Percentiles rank a stretch among this genome's conserved stretches.
phyloP scores from a whole-genome alignment of 129 eudicot species.

The Pulicaria dysenterica region DNA sequence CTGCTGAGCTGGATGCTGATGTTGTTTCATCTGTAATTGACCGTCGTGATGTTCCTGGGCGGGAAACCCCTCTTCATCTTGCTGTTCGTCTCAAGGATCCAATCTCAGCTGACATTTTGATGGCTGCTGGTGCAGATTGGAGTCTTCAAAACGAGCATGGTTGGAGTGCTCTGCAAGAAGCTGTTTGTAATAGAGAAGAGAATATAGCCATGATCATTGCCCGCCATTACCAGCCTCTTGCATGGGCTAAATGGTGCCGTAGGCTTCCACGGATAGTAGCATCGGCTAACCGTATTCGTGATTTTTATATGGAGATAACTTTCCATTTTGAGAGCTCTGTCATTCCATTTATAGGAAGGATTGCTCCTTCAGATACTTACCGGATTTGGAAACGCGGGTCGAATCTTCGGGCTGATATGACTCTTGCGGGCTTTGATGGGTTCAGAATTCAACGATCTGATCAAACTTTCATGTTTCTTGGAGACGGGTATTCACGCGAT shows the following conservation, averaged over 20 bases:
- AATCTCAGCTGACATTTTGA: constrained; percentile 69
- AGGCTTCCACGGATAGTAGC: constrained; percentile 92
- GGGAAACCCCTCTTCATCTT: constrained; percentile 91
- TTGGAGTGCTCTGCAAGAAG: constrained; percentile 98
- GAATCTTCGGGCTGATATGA: constrained; percentile 96
- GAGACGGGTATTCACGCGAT: constrained; percentile 72
- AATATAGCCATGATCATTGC: constrained; percentile 94
- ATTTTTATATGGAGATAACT: constrained; percentile 91
- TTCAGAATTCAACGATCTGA: constrained; percentile 91
- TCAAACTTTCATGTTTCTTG: constrained; percentile 89
- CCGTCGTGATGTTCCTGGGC: constrained; percentile 84
- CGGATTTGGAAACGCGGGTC: constrained; percentile 95
- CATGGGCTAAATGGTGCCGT: constrained; percentile 98
- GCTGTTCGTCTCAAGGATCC: constrained; percentile 81
- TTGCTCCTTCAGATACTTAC: constrained; percentile 94
- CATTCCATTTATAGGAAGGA: constrained; percentile 89
- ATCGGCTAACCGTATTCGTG: constrained; percentile 77
- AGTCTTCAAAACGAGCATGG: constrained; percentile 95
- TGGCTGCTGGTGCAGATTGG: constrained; percentile 99
- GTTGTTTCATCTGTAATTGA: constrained; percentile 71
- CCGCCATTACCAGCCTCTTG: constrained; percentile 88
- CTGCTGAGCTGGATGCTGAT: constrained; percentile 81
- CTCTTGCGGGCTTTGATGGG: constrained; percentile 98
- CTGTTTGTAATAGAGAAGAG: constrained; percentile 86
- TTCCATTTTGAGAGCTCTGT: constrained; percentile 96